Conservation (phyloP, 495 filamentous ascomycete genomes). For the Xylaria sp. region DNA sequence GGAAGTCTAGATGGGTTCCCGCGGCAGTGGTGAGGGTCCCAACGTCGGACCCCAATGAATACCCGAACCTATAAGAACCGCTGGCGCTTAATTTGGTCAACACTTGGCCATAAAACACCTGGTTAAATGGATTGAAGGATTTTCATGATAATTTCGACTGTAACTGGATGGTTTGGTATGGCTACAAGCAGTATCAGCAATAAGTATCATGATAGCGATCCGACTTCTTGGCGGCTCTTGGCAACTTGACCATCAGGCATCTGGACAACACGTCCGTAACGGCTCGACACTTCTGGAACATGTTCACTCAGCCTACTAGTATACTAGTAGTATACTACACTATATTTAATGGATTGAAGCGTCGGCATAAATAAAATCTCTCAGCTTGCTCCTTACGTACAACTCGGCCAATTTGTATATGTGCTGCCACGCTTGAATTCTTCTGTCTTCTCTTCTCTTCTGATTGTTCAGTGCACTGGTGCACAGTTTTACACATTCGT, state of each 20-base stretch:
- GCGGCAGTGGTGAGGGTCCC: not conserved
- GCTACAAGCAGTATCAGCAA: not conserved
- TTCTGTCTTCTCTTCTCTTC: constrained; percentile 22
- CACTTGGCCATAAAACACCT: not conserved
- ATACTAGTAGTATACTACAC: not conserved
- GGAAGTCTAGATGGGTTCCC: not conserved
- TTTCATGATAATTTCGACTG: not conserved
- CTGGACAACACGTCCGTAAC: not conserved
- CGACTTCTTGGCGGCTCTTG: constrained; percentile 33
- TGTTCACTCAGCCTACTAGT: not conserved
- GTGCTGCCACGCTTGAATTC: constrained; percentile 12
- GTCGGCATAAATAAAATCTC: not conserved
- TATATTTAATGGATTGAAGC: not conserved
- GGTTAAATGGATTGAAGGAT: not conserved
- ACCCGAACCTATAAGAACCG: not conserved
- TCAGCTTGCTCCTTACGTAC: constrained; percentile 8
- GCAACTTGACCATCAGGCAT: constrained; percentile 7
- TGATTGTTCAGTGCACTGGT: constrained; percentile 37
- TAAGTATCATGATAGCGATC: constrained; percentile 31
- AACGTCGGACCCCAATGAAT: not conserved
- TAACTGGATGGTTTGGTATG: not conserved
- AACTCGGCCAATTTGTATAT: constrained; percentile 12
- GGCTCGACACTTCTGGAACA: constrained; percentile 24
- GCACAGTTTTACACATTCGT: constrained; percentile 26
- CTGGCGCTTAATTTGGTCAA: not conserved